phyloP scores from a whole-genome alignment of 148 eudicot species.

The Vaccinium vitisidaea region DNA sequence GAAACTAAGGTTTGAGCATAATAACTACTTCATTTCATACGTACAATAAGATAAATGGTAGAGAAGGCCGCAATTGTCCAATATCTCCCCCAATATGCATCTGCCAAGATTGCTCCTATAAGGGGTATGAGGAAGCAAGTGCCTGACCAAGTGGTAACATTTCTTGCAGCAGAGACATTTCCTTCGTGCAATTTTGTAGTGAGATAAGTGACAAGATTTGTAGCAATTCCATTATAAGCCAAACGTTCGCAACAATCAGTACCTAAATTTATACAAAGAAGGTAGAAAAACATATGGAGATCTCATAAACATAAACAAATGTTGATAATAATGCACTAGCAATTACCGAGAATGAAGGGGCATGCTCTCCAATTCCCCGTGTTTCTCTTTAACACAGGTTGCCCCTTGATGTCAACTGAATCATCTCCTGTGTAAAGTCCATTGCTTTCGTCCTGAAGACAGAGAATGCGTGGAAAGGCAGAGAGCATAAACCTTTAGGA shows the following conservation, averaged over 20 bases:
- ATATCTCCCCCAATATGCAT: constrained; percentile 85
- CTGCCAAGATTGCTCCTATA: constrained; percentile 70
- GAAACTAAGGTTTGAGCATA: background rate
- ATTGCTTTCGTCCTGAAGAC: constrained; percentile 38
- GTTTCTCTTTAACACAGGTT: constrained; percentile 61
- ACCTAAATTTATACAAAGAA: constrained; percentile 35
- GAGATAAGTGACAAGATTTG: constrained; percentile 71
- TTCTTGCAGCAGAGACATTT: constrained; percentile 70
- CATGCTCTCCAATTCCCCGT: constrained; percentile 92
- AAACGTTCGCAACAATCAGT: constrained; percentile 86
- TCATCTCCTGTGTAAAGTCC: constrained; percentile 74
- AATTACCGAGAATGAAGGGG: constrained; percentile 74
- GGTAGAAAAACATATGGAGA: background rate
- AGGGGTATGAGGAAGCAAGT: constrained; percentile 82
- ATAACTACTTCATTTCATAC: constrained; percentile 1
- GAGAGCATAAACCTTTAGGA: constrained; percentile 2
- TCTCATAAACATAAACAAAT: background rate
- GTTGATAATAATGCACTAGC: background rate
- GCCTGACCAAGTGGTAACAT: constrained; percentile 74
- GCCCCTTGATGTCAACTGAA: constrained; percentile 67
- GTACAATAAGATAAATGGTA: constrained; percentile 63
- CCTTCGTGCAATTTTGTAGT: constrained; percentile 64
- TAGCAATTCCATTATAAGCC: constrained; percentile 70
- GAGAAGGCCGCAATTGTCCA: constrained; percentile 82
- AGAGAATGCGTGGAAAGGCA: background rate